A percentile compares a stretch with the other conserved stretches of the same genome.
Conservation (phyloP, 179 eudicot species). For the Corrigiola litoralis region DNA sequence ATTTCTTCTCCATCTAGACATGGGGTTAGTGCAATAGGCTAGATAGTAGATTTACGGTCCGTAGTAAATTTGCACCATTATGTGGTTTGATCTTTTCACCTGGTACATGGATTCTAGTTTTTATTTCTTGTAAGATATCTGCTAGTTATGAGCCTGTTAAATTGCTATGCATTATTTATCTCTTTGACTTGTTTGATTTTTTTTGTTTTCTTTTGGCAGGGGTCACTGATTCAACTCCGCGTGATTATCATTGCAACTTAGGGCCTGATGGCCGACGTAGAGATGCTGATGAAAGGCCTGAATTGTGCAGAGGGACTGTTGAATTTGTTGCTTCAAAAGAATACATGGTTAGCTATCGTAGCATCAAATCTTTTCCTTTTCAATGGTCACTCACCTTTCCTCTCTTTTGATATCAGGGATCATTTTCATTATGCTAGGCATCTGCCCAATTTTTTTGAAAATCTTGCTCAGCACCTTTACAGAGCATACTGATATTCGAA, state of each 20-base stretch:
- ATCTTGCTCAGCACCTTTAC: background rate
- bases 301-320: conserved; percentile 90
- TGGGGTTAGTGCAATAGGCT: background rate
- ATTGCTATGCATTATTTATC: background rate
- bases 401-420: background rate
- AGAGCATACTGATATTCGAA: background rate
- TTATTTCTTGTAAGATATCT: background rate
- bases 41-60: background rate
- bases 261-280: conserved; percentile 98
- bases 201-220: conserved; percentile 44
- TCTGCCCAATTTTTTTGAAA: background rate
- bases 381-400: background rate
- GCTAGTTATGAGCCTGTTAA: background rate
- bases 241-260: conserved; percentile 90
- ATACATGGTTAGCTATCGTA: conserved; percentile 50
- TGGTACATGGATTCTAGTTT: background rate
- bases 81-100: background rate
- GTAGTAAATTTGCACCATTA: background rate
- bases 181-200: background rate
- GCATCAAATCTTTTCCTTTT: background rate
- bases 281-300: conserved; percentile 98
- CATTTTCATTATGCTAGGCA: conserved; percentile 3
- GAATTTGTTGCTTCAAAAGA: conserved; percentile 93
- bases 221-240: conserved; percentile 84
- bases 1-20: background rate